Conservation (phyloP, 306 rosid genomes). For the Acacia melanoxylon region DNA sequence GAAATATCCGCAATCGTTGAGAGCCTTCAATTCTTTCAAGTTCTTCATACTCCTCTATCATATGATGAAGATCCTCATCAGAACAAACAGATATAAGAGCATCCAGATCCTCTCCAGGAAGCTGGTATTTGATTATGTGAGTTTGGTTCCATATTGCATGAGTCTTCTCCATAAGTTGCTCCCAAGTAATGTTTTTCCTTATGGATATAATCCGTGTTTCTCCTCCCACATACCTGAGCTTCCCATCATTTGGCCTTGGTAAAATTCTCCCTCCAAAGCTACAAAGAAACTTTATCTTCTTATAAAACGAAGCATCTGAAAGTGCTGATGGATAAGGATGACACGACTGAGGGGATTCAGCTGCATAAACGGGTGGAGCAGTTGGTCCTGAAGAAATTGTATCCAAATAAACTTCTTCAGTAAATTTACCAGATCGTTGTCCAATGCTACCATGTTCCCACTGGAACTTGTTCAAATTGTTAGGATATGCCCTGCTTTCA, state of each 20-base stretch:
- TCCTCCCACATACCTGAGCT: slow-evolving; percentile 87
- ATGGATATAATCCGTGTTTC: slow-evolving; percentile 85
- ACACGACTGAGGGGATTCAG: slow-evolving; percentile 57
- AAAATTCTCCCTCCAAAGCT: slow-evolving; percentile 93
- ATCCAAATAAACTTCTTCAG: slow-evolving; percentile 39
- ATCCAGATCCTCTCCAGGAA: slow-evolving; percentile 96
- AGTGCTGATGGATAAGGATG: slow-evolving; percentile 47
- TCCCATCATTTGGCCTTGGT: slow-evolving; percentile 85
- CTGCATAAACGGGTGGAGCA: slow-evolving; percentile 35
- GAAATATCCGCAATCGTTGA: slow-evolving; percentile 81
- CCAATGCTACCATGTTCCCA: slow-evolving; percentile 51
- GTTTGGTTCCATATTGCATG: slow-evolving; percentile 60
- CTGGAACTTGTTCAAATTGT: slow-evolving; percentile 42
- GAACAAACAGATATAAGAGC: slow-evolving; percentile 95
- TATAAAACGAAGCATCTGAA: slow-evolving; percentile 48
- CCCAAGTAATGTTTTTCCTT: slow-evolving; percentile 49
- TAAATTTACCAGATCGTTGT: slow-evolving; percentile 45
- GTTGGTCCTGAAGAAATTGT: slow-evolving; percentile 36
- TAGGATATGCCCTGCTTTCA: slow-evolving; percentile 50
- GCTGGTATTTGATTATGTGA: slow-evolving; percentile 90
- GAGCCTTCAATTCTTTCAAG: slow-evolving; percentile 73
- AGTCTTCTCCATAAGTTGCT: slow-evolving; percentile 71
- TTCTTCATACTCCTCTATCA: slow-evolving; percentile 89
- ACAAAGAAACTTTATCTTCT: slow-evolving; percentile 81
- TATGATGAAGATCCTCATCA: slow-evolving; percentile 89